phyloP scores from a whole-genome alignment of 2,329 filamentous ascomycete genomes.

The Sphaerulina populicola region DNA sequence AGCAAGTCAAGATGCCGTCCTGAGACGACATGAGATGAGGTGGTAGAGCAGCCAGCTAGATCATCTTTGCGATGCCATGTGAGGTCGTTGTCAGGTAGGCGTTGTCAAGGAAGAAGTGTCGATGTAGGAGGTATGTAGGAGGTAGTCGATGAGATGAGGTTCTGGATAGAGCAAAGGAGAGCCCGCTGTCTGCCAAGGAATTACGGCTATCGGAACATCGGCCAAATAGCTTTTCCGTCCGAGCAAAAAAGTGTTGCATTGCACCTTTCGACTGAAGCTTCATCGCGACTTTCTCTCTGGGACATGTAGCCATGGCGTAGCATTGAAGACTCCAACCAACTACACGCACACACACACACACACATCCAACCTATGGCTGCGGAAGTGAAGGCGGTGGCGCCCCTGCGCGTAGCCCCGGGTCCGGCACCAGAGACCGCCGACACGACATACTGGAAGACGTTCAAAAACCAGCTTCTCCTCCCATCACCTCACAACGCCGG shows the following conservation, averaged over 20 bases:
- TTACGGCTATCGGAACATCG: too few species aligned
- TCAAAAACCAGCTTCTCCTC: conserved; percentile 82
- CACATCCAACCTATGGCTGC: conserved; percentile 58
- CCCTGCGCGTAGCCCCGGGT: conserved; percentile 73
- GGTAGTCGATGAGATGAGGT: too few species aligned
- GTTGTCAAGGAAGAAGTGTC: too few species aligned
- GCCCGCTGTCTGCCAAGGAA: too few species aligned
- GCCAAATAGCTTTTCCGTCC: too few species aligned
- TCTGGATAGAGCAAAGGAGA: too few species aligned
- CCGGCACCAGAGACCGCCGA: conserved; percentile 80
- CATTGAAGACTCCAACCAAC: background rate
- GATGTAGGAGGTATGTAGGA: too few species aligned
- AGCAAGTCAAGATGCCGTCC: too few species aligned
- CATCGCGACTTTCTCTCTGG: background rate
- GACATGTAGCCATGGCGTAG: conserved; percentile 2
- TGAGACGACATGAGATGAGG: too few species aligned
- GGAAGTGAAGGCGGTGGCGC: conserved; percentile 69
- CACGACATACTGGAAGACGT: conserved; percentile 92
- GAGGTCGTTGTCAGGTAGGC: too few species aligned
- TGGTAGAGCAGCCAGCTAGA: too few species aligned
- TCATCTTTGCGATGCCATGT: too few species aligned
- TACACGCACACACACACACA: background rate
- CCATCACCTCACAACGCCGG: conserved; percentile 84
- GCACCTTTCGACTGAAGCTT: background rate
- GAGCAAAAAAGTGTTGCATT: conserved; percentile 2